Percentiles rank a stretch among this genome's conserved stretches.
Evolutionary conservation across 345 rosid species (phyloP).

Genomic region (Garcia nutans): DNA sequence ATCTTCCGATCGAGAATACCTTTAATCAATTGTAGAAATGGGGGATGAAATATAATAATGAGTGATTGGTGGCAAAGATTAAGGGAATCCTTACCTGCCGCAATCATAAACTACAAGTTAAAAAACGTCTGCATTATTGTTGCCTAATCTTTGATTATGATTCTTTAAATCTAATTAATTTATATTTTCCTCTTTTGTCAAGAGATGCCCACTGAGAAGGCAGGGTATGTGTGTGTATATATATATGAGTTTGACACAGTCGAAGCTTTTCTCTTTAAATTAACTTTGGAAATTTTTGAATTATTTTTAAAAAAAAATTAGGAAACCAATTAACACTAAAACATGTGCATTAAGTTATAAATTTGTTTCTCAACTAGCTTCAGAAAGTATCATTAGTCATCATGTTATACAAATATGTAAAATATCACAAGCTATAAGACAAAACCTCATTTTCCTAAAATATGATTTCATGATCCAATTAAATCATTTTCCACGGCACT

Average conservation of each 20-base stretch:
- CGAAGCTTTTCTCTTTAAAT: no score
- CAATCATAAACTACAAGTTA: conserved; percentile 33
- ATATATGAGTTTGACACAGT: no score
- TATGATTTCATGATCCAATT: neutral
- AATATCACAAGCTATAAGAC: neutral
- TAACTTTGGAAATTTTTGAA: no score
- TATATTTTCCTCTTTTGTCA: neutral
- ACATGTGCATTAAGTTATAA: neutral
- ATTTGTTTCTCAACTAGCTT: conserved; percentile 7
- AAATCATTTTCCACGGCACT: conserved; percentile 12
- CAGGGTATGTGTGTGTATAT: no score
- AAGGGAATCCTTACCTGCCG: conserved; percentile 40
- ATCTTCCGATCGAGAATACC: no score
- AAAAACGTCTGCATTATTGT: conserved; percentile 2
- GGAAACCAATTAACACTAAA: neutral
- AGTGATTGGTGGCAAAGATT: conserved; percentile 40
- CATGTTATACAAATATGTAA: no score
- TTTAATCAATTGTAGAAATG: neutral
- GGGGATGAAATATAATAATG: conserved; percentile 3
- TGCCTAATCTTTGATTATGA: conserved; percentile 3
- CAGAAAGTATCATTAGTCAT: conserved; percentile 8
- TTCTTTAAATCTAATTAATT: conserved; percentile 11
- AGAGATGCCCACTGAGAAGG: conserved; percentile 8
- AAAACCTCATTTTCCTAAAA: conserved; percentile 5
- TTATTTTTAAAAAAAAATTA: no score